Evolutionary conservation across 2,329 filamentous ascomycete species (phyloP), one percentile per base, ranked within the genome.

Genomic region (Rhytidhysteron rufulum): DNA sequence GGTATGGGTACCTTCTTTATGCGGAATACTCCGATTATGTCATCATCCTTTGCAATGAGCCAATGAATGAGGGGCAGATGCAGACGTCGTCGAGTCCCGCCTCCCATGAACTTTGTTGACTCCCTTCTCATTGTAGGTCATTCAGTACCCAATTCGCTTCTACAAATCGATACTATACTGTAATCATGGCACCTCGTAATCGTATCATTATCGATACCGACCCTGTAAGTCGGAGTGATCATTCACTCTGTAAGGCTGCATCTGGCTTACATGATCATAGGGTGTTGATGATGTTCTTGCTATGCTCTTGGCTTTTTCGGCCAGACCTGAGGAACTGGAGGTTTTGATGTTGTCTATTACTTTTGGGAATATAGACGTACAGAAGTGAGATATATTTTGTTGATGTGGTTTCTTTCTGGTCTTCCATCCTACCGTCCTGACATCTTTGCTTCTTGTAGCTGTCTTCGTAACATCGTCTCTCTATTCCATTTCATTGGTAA

Each of bases 171-270:
- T 40, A 25, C 30, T 17, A 17, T 16, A 22, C 30, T 27, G 32
- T 29, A 22, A 62, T 37, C 10, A 72, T 73, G 68, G 58, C 66
- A 2, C 64, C 67, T 6, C 42, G 40, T 4, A 67, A 67, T 34
- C 70, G 85, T 57, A 83, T 98, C 53, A 96, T 98, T 56, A 93
- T 98, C 57, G 93, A 98, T 62, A 97, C 91, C 2, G 93, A 97
- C 63, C 91, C 91, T 70, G 90, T 87, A 73, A 51, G 64, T 47
- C 19, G 7, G 10, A 13, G 10, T 22, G 27, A 25, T 37, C 34
- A 36, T 44, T 18, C 19, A 21, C 15, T 35, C 22, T 13, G 17
- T 33, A 39, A 19, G 15, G 19, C 18, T 11, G 11, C 17, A 30
- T 27, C 17, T 27, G 3, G n/a, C 11, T n/a, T 44, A n/a, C 25